These are phyloP conservation scores for Hymenoscyphus albidus DNA, from an alignment of 2,329 filamentous ascomycete genomes.

Conservation along the genomic window DNA sequence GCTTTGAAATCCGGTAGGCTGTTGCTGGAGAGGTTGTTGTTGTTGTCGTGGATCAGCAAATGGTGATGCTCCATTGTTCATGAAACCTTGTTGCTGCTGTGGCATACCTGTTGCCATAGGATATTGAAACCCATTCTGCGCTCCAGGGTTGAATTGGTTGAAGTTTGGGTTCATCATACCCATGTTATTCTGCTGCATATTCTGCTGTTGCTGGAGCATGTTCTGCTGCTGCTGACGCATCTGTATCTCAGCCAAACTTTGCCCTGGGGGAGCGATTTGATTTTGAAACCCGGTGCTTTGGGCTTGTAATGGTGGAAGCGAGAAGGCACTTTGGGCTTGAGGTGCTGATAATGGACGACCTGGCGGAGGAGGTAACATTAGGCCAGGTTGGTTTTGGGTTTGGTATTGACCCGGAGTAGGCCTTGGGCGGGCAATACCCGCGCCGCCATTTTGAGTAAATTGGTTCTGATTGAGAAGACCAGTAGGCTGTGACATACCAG, in stretches of 20 bases:
- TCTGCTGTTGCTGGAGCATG: slow-evolving; percentile 48
- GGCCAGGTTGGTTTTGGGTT: slow-evolving; percentile 54
- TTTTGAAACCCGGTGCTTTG: slow-evolving; percentile 76
- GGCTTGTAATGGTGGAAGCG: slow-evolving; percentile 70
- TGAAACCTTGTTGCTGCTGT: slow-evolving; percentile 34
- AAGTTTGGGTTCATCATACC: slow-evolving; percentile 35
- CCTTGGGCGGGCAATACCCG: slow-evolving; percentile 55
- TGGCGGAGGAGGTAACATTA: slow-evolving; percentile 73
- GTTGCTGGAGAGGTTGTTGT: slow-evolving; percentile 43
- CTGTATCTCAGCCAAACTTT: slow-evolving; percentile 70
- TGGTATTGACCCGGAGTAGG: slow-evolving; percentile 63
- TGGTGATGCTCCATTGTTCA: slow-evolving; percentile 46
- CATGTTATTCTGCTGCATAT: slow-evolving; percentile 38
- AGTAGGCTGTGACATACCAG: slow-evolving; percentile 43
- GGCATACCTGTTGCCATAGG: slow-evolving; percentile 26
- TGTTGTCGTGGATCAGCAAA: slow-evolving; percentile 50
- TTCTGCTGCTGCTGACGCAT: slow-evolving; percentile 50
- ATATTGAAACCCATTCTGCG: slow-evolving; percentile 30
- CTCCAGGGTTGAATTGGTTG: slow-evolving; percentile 32
- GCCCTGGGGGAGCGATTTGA: slow-evolving; percentile 67
- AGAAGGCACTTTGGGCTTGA: slow-evolving; percentile 71
- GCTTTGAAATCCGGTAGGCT: slow-evolving; percentile 46
- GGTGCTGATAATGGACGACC: slow-evolving; percentile 83
- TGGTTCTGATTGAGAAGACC: slow-evolving; percentile 37
- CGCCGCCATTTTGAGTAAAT: slow-evolving; percentile 33